phyloP scores from a whole-genome alignment of 257 asterid genomes.

The Fraxinus americana region DNA sequence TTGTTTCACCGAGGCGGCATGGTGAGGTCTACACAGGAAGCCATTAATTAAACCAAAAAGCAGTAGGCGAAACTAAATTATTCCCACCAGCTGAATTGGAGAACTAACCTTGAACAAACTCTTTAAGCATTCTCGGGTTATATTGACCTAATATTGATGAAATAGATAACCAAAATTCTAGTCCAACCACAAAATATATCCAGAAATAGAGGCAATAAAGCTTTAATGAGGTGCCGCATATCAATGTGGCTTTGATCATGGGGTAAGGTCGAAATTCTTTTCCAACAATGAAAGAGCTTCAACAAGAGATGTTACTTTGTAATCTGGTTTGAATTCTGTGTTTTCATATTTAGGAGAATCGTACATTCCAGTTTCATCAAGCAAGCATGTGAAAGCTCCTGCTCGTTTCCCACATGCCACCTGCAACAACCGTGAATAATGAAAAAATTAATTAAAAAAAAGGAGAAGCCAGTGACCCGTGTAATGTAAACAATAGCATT shows the following conservation, averaged over 20 bases:
- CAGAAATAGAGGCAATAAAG: constrained; percentile 9
- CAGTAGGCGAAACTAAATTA: neutral
- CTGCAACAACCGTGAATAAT: constrained; percentile 39
- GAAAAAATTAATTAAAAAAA: neutral
- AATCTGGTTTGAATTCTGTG: constrained; percentile 76
- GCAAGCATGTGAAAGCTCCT: constrained; percentile 84
- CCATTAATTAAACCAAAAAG: neutral
- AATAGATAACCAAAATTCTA: neutral
- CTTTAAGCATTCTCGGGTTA: neutral
- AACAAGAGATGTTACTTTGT: constrained; percentile 70
- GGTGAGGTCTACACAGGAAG: neutral
- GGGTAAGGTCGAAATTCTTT: constrained; percentile 55
- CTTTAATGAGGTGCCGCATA: neutral
- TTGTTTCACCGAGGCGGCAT: neutral
- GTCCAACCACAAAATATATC: neutral
- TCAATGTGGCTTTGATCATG: constrained; percentile 32
- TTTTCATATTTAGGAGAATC: constrained; percentile 59
- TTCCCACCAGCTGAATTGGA: neutral
- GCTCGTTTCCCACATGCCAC: constrained; percentile 94
- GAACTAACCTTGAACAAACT: neutral
- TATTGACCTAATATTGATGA: neutral
- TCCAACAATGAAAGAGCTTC: constrained; percentile 62
- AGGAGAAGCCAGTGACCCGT: neutral
- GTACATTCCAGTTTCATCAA: constrained; percentile 93
- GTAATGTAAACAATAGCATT: neutral